These are phyloP conservation scores for Berkeleyomyces basicola DNA, from an alignment of 2,329 filamentous ascomycete genomes.

Conservation along the genomic window DNA sequence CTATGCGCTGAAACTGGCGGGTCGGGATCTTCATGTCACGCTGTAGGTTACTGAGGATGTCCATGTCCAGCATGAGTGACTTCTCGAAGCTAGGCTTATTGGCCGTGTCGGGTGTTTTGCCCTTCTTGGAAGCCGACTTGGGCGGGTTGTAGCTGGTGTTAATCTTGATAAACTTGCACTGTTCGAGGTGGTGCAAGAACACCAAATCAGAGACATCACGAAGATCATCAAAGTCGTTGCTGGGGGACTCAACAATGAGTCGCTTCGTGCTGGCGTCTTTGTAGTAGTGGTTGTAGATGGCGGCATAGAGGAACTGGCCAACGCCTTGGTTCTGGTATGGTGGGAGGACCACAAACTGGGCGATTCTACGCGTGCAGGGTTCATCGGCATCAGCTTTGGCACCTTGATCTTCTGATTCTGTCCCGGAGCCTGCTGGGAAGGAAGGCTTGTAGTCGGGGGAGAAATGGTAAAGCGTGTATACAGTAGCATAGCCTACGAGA, in stretches of 20 bases:
- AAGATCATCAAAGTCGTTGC: constrained; percentile 66
- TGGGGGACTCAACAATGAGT: constrained; percentile 88
- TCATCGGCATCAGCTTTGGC: constrained; percentile 2
- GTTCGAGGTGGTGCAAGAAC: constrained; percentile 41
- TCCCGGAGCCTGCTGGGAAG: not conserved
- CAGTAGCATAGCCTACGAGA: constrained; percentile 78
- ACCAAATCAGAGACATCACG: constrained; percentile 58
- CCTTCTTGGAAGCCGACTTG: constrained; percentile 22
- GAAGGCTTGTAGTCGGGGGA: constrained; percentile 27
- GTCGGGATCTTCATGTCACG: constrained; percentile 52
- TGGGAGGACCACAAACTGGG: constrained; percentile 82
- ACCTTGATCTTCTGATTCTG: constrained; percentile 12
- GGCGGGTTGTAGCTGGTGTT: constrained; percentile 35
- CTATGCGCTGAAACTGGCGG: constrained; percentile 57
- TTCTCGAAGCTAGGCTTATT: constrained; percentile 12
- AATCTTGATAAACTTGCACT: constrained; percentile 40
- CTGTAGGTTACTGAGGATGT: constrained; percentile 39
- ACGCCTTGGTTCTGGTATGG: constrained; percentile 71
- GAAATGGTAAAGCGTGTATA: constrained; percentile 69
- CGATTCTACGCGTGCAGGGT: constrained; percentile 67
- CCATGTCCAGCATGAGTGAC: constrained; percentile 24
- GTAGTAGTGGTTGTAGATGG: constrained; percentile 56
- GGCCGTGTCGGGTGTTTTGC: not conserved
- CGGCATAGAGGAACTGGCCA: constrained; percentile 63
- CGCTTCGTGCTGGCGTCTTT: constrained; percentile 55